Evolutionary conservation across 371 early-diverging fungal species (phyloP).

Genomic region (Mortierella sp.): DNA sequence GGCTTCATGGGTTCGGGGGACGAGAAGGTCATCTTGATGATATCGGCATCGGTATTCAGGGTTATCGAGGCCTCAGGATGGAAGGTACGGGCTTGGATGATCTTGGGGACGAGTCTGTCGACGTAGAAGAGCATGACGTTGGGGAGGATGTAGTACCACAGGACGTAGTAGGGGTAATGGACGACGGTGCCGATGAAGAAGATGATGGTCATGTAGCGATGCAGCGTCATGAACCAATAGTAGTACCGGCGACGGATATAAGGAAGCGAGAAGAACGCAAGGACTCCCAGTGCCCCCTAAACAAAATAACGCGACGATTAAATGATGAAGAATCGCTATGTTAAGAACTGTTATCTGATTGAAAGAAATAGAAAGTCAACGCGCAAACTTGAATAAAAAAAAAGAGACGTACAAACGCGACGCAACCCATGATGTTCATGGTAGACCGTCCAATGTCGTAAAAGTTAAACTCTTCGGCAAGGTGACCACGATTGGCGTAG

Average conservation of each 20-base stretch:
- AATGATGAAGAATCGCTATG: no score
- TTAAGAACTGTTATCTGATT: neutral
- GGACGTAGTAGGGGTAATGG: conserved; percentile 47
- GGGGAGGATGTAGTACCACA: conserved; percentile 54
- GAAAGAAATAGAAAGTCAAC: neutral
- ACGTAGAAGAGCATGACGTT: conserved; percentile 42
- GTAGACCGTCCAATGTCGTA: conserved; percentile 35
- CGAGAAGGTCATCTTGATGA: conserved; percentile 47
- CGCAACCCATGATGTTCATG: conserved; percentile 53
- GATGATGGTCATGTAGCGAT: conserved; percentile 40
- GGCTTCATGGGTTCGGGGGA: conserved; percentile 55
- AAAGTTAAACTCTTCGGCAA: conserved; percentile 32
- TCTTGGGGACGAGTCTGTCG: conserved; percentile 55
- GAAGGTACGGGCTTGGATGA: conserved; percentile 46
- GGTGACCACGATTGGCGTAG: conserved; percentile 1
- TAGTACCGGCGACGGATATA: conserved; percentile 43
- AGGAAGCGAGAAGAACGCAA: conserved; percentile 43
- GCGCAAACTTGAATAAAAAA: neutral
- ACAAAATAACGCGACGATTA: no score
- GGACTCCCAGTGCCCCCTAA: conserved; percentile 37
- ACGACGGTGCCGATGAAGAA: conserved; percentile 45
- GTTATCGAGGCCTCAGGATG: conserved; percentile 45
- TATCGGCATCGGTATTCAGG: conserved; percentile 49
- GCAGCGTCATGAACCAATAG: conserved; percentile 35
- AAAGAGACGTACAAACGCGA: conserved; percentile 35